phyloP scores from a whole-genome alignment of 2,329 filamentous ascomycete species.

The Fusarium musae region DNA sequence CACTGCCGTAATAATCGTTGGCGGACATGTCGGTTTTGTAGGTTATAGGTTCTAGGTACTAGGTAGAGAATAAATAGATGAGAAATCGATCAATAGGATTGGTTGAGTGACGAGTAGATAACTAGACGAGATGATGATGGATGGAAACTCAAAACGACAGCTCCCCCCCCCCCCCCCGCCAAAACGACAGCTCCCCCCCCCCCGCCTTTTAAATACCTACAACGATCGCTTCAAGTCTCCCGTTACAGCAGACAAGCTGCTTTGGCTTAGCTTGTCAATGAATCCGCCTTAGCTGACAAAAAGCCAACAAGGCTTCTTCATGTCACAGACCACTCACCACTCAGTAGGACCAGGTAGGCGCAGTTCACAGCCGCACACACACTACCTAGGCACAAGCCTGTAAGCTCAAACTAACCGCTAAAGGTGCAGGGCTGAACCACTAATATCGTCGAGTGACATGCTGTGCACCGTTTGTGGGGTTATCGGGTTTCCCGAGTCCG shows the following conservation, averaged over 20 bases:
- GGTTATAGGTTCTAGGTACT: not conserved
- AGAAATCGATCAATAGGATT: not conserved
- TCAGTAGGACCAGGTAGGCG: slow-evolving; percentile 21
- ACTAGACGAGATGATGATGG: not conserved
- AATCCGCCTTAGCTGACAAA: slow-evolving; percentile 36
- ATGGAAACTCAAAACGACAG: not conserved
- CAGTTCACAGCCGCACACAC: slow-evolving; percentile 34
- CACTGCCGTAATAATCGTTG: slow-evolving; percentile 53
- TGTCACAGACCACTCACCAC: slow-evolving; percentile 13
- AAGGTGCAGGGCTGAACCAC: slow-evolving; percentile 25
- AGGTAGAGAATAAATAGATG: not conserved
- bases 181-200: slow-evolving; percentile 11
- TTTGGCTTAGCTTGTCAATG: slow-evolving; percentile 13
- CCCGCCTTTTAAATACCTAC: slow-evolving; percentile 41
- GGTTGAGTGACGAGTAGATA: not conserved
- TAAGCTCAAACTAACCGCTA: slow-evolving; percentile 24
- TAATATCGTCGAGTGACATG: slow-evolving; percentile 25
- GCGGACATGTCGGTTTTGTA: slow-evolving; percentile 48
- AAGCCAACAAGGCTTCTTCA: slow-evolving; percentile 26
- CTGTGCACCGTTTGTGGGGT: slow-evolving; percentile 10
- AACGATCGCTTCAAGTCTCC: not conserved
- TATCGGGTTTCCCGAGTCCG: slow-evolving; percentile 8
- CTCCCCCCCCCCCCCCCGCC: slow-evolving; percentile 37
- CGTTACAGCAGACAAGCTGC: not conserved
- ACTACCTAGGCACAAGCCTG: slow-evolving; percentile 18